Evolutionary conservation across 139 green algal species (phyloP).

Genomic region (Zygnema cylindricum): DNA sequence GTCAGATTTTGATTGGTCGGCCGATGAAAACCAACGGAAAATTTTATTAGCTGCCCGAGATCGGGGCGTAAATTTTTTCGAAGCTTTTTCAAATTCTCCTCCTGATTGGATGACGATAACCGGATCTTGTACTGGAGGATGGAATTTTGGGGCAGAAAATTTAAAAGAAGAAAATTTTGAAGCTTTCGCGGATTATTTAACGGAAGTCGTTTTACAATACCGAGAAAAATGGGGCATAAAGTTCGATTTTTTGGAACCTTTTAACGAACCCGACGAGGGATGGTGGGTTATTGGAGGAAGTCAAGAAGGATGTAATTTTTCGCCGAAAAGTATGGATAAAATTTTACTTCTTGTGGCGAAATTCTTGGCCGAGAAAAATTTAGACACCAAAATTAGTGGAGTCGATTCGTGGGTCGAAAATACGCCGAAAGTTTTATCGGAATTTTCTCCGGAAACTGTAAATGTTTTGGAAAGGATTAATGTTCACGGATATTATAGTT

Average conservation of each 20-base stretch:
- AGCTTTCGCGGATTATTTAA: slow-evolving; percentile 59
- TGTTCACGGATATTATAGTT: neutral
- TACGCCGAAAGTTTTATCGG: neutral
- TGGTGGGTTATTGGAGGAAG: slow-evolving; percentile 54
- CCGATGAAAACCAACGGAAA: slow-evolving; percentile 47
- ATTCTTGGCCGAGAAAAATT: slow-evolving; percentile 5
- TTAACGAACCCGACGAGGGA: slow-evolving; percentile 60
- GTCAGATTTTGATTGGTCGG: slow-evolving; percentile 42
- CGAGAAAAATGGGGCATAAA: slow-evolving; percentile 26
- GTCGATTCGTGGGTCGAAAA: slow-evolving; percentile 20
- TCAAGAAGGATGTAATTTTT: slow-evolving; percentile 65
- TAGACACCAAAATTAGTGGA: neutral
- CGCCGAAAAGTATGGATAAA: slow-evolving; percentile 1
- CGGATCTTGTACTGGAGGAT: slow-evolving; percentile 35
- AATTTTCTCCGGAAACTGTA: neutral
- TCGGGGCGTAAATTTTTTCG: slow-evolving; percentile 49
- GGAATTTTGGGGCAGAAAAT: slow-evolving; percentile 38
- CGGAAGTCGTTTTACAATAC: slow-evolving; percentile 48
- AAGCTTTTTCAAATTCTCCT: slow-evolving; percentile 63
- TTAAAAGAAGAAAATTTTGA: slow-evolving; percentile 41
- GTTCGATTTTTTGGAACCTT: slow-evolving; percentile 56
- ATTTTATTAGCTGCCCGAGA: slow-evolving; percentile 50
- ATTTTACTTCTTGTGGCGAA: slow-evolving; percentile 22
- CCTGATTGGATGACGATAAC: slow-evolving; percentile 63
- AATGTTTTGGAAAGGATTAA: neutral